Base-by-base conservation (phyloP, 2,329 filamentous ascomycete species). In the Cytospora paraplurivora region DNA sequence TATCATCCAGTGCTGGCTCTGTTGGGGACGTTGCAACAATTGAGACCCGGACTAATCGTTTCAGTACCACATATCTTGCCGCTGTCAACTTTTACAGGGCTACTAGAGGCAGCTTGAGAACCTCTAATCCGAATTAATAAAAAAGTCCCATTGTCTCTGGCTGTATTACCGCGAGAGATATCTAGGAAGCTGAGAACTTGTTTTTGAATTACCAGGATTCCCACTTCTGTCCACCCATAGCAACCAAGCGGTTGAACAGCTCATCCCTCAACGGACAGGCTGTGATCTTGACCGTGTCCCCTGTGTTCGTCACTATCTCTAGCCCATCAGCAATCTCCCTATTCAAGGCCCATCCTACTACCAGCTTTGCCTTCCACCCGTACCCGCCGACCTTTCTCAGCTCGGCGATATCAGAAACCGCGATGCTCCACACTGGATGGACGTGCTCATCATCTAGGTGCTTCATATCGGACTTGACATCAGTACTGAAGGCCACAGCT, bases 331-430 rank as follows among this genome's bases (percentile, higher is more conserved):
- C 86, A 35, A 95, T 85, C 73, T 93, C 87, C 55, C 87, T 82
- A 0, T 86, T 84, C 70, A 92, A 82, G 0, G 89, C 88, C 90
- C 92, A 92, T 0, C 91, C 91, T 0, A 95, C 89, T 1, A 95
- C 82, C 56, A 95, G 77, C 78, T 92, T 94, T 1, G 87, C 87
- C 76, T 95, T 96, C 91, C 91, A 96, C 0, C 91, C 91, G 41
- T 93, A 80, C 0, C 92, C 92, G 5, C 92, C 91, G 1, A 93
- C 79, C 76, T 96, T 96, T 73, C 87, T 89, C 59, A 96, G 72
- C 73, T 93, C 90, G 57, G 74, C 78, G 53, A 96, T 88, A 17
- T 94, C 89, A 0, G 81, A 81, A 4, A 95, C 82, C 0, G 90
- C 82, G 0, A 95, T 79, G 7, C 83, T 88, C 85, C 91, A 96